Conservation (phyloP, 116 monocot genomes). For the Trichopus zeylanicus region DNA sequence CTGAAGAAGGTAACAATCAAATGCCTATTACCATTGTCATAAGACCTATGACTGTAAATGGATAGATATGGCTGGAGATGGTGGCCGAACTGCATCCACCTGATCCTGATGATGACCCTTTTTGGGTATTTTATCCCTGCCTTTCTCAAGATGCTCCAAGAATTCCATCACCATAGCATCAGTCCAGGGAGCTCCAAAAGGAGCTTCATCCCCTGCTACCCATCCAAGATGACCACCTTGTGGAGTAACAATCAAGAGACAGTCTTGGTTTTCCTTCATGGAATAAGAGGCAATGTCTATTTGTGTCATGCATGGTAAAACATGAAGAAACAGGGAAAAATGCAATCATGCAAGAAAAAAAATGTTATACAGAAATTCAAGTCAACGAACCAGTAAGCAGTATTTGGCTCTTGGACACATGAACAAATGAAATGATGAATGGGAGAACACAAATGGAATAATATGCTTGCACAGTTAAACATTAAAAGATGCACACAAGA, state of each 20-base stretch:
- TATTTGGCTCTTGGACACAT: no score
- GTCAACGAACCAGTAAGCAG: no score
- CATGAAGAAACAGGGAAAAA: no score
- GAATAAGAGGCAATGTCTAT: background rate
- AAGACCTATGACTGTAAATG: slow-evolving; percentile 5
- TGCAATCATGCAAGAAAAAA: no score
- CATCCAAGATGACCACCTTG: slow-evolving; percentile 92
- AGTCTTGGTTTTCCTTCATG: slow-evolving; percentile 60
- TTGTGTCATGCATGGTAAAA: background rate
- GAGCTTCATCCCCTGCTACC: slow-evolving; percentile 76
- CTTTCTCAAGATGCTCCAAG: slow-evolving; percentile 47
- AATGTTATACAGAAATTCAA: no score
- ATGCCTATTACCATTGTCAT: background rate
- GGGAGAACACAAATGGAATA: no score
- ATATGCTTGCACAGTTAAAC: no score
- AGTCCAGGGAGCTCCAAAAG: slow-evolving; percentile 89
- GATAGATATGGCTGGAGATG: slow-evolving; percentile 5
- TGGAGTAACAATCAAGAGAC: slow-evolving; percentile 68
- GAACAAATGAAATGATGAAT: no score
- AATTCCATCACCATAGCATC: slow-evolving; percentile 82
- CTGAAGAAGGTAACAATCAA: no score
- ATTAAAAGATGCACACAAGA: no score
- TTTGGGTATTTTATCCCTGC: slow-evolving; percentile 5
- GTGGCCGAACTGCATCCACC: slow-evolving; percentile 2
- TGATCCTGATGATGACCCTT: background rate